Conservation (phyloP, 2,329 filamentous ascomycete genomes). For the Trichoderma sp. region DNA sequence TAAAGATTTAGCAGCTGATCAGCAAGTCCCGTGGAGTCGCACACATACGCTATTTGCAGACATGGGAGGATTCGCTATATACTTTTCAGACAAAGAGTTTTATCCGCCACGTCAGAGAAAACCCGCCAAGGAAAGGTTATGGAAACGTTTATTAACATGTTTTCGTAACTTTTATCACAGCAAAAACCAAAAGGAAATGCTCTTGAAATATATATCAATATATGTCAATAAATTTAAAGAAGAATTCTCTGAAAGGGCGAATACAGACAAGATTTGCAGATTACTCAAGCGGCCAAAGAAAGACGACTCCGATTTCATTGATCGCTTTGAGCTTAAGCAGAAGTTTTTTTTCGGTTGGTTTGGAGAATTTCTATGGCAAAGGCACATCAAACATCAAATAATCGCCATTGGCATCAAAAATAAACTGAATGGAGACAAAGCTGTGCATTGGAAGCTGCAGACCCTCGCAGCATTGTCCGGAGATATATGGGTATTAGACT, state of each 20-base stretch:
- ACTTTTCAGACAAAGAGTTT: not conserved
- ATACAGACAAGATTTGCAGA: too few species aligned
- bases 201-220: too few species aligned
- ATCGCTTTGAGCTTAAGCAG: not conserved
- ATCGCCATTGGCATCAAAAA: not conserved
- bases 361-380: not conserved
- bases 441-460: not conserved
- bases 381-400: fast-evolving
- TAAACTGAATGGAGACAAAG: fast-evolving
- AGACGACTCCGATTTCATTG: not conserved
- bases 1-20: fast-evolving
- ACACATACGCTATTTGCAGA: not conserved
- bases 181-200: too few species aligned
- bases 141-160: not conserved
- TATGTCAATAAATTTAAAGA: too few species aligned
- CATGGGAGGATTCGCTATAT: not conserved
- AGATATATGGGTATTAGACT: not conserved
- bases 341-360: not conserved
- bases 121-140: not conserved
- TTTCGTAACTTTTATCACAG: too few species aligned
- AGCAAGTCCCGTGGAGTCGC: not conserved
- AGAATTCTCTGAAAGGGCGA: too few species aligned
- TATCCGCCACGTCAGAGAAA: not conserved
- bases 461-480: not conserved
- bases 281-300: not conserved